Conservation (phyloP, 139 green algal genomes). For the Auxenochlorella protothecoides region DNA sequence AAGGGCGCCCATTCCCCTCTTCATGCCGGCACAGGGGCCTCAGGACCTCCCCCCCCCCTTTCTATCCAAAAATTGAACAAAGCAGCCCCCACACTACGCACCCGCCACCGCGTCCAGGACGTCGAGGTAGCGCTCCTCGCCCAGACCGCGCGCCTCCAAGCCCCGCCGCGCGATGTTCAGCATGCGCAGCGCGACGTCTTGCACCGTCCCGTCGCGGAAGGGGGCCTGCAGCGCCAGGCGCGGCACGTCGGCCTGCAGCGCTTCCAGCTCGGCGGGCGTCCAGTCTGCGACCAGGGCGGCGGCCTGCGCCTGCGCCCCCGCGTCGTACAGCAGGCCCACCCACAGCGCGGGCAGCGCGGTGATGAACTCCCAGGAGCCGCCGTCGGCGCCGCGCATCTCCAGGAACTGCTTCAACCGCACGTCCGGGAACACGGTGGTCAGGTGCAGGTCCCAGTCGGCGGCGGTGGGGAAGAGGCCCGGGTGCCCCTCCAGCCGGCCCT, state of each 20-base stretch:
- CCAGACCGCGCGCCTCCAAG: no score
- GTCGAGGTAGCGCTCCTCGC: background rate
- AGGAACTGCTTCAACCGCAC: constrained; percentile 90
- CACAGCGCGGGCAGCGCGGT: constrained; percentile 88
- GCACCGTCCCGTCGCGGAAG: constrained; percentile 78
- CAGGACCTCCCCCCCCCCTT: no score
- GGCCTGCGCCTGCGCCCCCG: constrained; percentile 35
- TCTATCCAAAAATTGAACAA: no score
- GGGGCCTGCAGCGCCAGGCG: constrained; percentile 63
- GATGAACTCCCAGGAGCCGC: constrained; percentile 80
- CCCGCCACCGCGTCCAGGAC: background rate
- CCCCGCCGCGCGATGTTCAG: no score
- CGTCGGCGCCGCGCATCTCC: constrained; percentile 96
- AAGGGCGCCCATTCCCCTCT: no score
- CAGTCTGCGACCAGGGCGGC: constrained; percentile 67
- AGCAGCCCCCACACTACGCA: no score
- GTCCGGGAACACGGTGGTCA: constrained; percentile 96
- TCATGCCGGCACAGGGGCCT: no score
- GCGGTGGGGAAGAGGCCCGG: constrained; percentile 78
- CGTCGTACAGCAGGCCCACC: constrained; percentile 92
- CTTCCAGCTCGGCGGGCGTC: constrained; percentile 68
- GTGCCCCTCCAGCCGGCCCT: constrained; percentile 39
- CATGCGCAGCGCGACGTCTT: constrained; percentile 38
- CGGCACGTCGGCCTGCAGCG: constrained; percentile 50
- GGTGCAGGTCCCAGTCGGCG: constrained; percentile 89